phyloP scores from a whole-genome alignment of 2,329 filamentous ascomycete species.

The Fusarium camptoceras region DNA sequence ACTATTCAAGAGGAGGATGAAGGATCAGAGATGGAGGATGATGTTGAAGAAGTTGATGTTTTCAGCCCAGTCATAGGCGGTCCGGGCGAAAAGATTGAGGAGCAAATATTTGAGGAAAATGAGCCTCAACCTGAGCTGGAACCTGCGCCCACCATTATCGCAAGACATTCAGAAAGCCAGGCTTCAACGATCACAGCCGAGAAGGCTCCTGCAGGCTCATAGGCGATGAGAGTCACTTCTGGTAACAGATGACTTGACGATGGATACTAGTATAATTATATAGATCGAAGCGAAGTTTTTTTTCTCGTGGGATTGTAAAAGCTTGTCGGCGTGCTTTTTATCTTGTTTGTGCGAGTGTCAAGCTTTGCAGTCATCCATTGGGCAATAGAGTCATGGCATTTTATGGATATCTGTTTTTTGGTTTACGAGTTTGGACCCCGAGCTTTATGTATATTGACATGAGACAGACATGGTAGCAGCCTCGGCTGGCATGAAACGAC shows the following conservation, averaged over 20 bases:
- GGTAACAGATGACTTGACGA: conserved; percentile 43
- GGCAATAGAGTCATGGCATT: conserved; percentile 25
- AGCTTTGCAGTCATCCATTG: conserved; percentile 11
- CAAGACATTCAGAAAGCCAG: conserved; percentile 16
- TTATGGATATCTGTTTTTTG: conserved; percentile 45
- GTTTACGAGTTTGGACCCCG: conserved; percentile 37
- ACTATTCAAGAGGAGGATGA: conserved; percentile 77
- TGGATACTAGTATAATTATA: conserved; percentile 39
- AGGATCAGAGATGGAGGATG: conserved; percentile 59
- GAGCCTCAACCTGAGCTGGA: conserved; percentile 43
- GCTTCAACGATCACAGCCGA: conserved; percentile 11
- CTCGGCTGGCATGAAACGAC: not conserved
- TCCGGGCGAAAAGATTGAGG: conserved; percentile 59
- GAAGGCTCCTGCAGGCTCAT: conserved; percentile 29
- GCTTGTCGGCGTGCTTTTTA: conserved; percentile 27
- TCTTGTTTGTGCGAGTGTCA: conserved; percentile 29
- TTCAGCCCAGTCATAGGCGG: conserved; percentile 64
- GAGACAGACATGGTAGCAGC: not conserved
- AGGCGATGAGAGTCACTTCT: conserved; percentile 1
- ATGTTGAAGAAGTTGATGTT: conserved; percentile 69
- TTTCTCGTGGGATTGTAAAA: conserved; percentile 26
- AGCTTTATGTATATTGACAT: conserved; percentile 17
- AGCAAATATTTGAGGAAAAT: conserved; percentile 60
- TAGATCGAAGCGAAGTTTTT: conserved; percentile 18
- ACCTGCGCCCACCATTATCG: conserved; percentile 34